Evolutionary conservation across 129 eudicot species (phyloP).

Genomic region (Flaveria sonorensis): DNA sequence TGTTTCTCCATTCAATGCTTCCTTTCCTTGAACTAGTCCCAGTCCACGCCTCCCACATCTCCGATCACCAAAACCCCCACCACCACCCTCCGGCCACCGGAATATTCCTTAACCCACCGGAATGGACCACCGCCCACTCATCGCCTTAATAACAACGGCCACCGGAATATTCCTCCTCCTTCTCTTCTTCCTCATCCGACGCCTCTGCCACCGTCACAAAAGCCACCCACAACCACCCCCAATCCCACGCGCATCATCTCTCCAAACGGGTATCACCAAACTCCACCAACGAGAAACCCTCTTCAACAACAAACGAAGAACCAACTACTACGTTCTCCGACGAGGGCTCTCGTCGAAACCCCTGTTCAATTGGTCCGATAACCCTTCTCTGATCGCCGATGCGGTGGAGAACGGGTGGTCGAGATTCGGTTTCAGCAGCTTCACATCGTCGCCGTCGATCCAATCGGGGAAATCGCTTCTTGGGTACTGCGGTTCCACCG

Average conservation of each 20-base stretch:
- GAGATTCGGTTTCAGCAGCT: conserved; percentile 64
- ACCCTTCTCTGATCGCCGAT: conserved; percentile 75
- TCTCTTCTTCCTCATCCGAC: conserved; percentile 26
- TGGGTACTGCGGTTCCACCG: conserved; percentile 46
- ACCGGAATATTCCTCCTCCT: conserved; percentile 36
- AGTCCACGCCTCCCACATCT: conserved; percentile 20
- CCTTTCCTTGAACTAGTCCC: conserved; percentile 36
- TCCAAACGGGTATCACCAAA: conserved; percentile 52
- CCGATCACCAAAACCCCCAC: neutral
- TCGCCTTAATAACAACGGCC: conserved; percentile 21
- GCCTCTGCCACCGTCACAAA: conserved; percentile 22
- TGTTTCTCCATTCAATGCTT: conserved; percentile 34
- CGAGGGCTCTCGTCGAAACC: conserved; percentile 52
- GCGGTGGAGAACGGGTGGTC: conserved; percentile 98
- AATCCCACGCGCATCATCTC: conserved; percentile 28
- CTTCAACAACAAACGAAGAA: conserved; percentile 29
- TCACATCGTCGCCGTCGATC: conserved; percentile 46
- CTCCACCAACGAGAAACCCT: conserved; percentile 41
- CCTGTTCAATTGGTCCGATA: conserved; percentile 68
- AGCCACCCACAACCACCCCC: conserved; percentile 17
- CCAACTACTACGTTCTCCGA: conserved; percentile 53
- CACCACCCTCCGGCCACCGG: conserved; percentile 14
- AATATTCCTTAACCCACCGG: neutral
- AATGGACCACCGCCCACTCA: conserved; percentile 40
- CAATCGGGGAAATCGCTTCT: conserved; percentile 49